phyloP scores from a whole-genome alignment of 306 rosid genomes.

The Lathyrus aphaca region DNA sequence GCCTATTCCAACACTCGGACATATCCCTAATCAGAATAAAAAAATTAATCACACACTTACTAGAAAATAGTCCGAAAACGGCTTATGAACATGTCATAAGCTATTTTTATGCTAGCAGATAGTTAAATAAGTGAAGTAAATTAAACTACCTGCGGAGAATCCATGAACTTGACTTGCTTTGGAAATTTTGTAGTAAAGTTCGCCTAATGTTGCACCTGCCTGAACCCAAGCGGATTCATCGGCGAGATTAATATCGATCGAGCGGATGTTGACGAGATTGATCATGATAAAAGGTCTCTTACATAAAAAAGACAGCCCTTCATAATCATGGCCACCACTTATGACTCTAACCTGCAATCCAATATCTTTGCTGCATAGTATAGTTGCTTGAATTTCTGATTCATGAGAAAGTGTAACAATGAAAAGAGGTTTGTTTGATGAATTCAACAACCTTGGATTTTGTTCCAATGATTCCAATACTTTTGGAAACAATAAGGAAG shows the following conservation, averaged over 20 bases:
- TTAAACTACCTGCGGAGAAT: conserved; percentile 45
- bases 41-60: too few relatives aligned
- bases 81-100: background rate
- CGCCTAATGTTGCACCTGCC: conserved; percentile 65
- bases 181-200: conserved; percentile 57
- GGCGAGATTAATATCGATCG: conserved; percentile 39
- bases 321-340: conserved; percentile 67
- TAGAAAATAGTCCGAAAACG: too few relatives aligned
- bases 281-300: conserved; percentile 46
- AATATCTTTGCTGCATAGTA: conserved; percentile 47
- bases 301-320: conserved; percentile 52
- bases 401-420: conserved; percentile 50
- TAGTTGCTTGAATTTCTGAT: conserved; percentile 54
- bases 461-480: conserved; percentile 49
- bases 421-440: conserved; percentile 52
- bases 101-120: background rate
- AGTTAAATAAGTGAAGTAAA: background rate
- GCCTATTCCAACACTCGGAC: conserved; percentile 59
- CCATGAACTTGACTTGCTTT: conserved; percentile 47
- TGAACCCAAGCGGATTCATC: conserved; percentile 65
- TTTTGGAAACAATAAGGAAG: conserved; percentile 37
- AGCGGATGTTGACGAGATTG: conserved; percentile 45
- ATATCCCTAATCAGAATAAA: conserved; percentile 37
- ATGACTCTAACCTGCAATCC: conserved; percentile 51
- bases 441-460: conserved; percentile 58